Evolutionary conservation across 2,329 filamentous ascomycete genomes (phyloP), one percentile per base, ranked within the genome.

Genomic region (Diplodia intermedia): DNA sequence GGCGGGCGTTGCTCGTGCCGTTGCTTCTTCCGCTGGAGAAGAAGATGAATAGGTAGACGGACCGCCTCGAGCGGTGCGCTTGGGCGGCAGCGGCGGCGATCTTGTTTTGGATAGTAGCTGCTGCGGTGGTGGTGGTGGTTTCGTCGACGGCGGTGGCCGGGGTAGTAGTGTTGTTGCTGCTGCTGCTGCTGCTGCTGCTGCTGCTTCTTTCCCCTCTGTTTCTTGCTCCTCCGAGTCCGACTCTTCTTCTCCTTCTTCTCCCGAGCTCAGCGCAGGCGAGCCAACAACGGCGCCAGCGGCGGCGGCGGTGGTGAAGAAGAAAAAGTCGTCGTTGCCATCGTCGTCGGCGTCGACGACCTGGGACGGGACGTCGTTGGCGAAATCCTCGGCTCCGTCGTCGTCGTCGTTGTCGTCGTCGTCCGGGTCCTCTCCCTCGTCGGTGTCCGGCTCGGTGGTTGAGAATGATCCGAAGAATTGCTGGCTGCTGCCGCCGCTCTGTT

Each of bases 361-460:
- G 9, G 62, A 43, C 4, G 62, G n/a, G 2, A 33, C 68, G n/a
- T 69, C 68, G 18, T 71, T n/a, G 11, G 18, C 60, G 31, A 52
- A 50, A n/a, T 63, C 60, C 15, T 49, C 43, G 23, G 60, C 69
- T 47, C 43, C 7, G 43, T 20, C 7, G 31, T 73, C 73, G 38
- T 70, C 72, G 5, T 72, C 72, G 9, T 78, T 26, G 1, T n/a
- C 29, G 53, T 38, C 53, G 53, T 38, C 31, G 11, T 36, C 11
- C 31, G 31, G 6, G 33, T 36, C 33, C 11, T 36, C 33, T 12
- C 11, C 33, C 8, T 36, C 33, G 7, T 71, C 72, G 7, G 72
- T 73, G 9, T 78, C 76, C 5, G 76, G 76, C 63, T 78, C 77
- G 18, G 75, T 76, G 52, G 76, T 78, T 15, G 77, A 79, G 68